Evolutionary conservation across 257 asterid species (phyloP), one percentile per base, ranked within the genome.

Genomic region (Prunella vulgaris): DNA sequence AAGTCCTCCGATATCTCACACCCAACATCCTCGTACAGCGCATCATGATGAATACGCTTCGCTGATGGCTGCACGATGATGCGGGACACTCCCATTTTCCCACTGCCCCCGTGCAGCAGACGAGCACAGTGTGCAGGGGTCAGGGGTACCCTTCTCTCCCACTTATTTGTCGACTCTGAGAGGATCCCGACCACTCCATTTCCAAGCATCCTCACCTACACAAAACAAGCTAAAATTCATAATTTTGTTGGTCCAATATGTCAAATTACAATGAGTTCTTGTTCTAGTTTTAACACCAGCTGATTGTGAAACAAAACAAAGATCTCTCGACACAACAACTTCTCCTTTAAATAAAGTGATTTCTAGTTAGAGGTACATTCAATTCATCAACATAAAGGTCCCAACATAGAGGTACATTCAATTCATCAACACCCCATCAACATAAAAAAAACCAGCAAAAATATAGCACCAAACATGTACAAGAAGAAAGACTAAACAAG

Each of bases 101-200:
- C 89, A 21, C 79, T 80, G 59, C 96, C 98, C 7, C 96, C 85
- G 65, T 84, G 93, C 66, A 93, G 81, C 66, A 93, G 65, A 8
- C 92, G 77, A 37, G 99, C 99, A 76, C 99, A 93, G 79, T 90
- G 99, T 15, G 96, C 78, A 38, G 97, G 99, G 35, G 96, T 86
- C 32, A 93, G 76, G 6, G 99, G 99, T 56, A 72, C 97, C 82
- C 99, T 83, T 75, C 97, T 86, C 81, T 93, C 99, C 99, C 99
- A 93, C 82, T 90, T 93, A 74, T 90, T 93, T 2, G 99, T 93
- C 66, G 96, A 84, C 87, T 93, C 99, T 0, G 97, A 84, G 71
- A 93, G 93, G 66, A 93, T 85, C 24, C 99, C 99, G 17, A 93
- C 78, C 42, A 93, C 88, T 71, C 99, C 97, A 51, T 90, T 90